Evolutionary conservation across 2,329 filamentous ascomycete species (phyloP).

Genomic region (Ceratocystis cacaofunesta): DNA sequence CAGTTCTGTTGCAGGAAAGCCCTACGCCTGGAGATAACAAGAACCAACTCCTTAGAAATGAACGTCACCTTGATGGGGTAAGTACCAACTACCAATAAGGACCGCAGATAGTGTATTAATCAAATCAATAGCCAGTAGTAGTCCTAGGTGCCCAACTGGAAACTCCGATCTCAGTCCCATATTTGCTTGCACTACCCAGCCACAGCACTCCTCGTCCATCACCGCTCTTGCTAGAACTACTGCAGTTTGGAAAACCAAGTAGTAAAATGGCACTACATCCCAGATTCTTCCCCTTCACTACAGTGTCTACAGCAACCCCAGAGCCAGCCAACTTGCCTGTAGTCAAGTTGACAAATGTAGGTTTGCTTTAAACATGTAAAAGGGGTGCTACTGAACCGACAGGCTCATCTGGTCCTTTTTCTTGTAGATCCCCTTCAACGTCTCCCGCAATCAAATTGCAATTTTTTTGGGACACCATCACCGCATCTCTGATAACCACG

Average conservation of each 20-base stretch:
- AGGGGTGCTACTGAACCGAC: too few species aligned
- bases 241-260: constrained; percentile 23
- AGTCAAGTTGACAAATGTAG: constrained; percentile 36
- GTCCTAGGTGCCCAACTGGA: not conserved
- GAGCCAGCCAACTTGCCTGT: constrained; percentile 28
- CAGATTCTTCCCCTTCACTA: constrained; percentile 33
- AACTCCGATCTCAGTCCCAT: not conserved
- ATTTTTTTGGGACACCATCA: constrained; percentile 45
- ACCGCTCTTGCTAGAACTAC: constrained; percentile 5
- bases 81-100: not conserved
- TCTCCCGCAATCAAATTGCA: constrained; percentile 39
- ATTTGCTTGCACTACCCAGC: not conserved
- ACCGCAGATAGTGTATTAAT: not conserved
- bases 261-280: constrained; percentile 26
- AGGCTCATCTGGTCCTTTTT: constrained; percentile 9
- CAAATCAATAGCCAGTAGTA: not conserved
- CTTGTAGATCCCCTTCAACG: constrained; percentile 40
- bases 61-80: not conserved
- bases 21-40: not conserved
- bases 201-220: not conserved
- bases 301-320: constrained; percentile 24
- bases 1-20: not conserved
- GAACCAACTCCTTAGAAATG: not conserved
- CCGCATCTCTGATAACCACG: constrained; percentile 38
- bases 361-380: constrained; percentile 18